Conservation (phyloP, 2,329 filamentous ascomycete genomes). For the Magnaporthiopsis incrustans region DNA sequence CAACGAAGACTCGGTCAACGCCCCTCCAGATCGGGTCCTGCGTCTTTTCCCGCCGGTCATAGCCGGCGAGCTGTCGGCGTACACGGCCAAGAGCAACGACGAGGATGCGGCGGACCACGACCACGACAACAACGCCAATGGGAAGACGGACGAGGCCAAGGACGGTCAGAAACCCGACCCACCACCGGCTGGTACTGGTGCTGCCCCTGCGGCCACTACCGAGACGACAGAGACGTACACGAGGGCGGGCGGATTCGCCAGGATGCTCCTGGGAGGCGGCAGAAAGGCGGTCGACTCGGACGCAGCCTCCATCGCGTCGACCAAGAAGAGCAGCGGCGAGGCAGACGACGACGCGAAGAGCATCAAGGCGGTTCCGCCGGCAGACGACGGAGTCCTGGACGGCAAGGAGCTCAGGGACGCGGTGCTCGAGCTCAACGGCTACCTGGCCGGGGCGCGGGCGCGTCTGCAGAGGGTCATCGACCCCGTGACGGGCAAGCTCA, state of each 20-base stretch:
- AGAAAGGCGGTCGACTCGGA: constrained; percentile 38
- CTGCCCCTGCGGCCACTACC: constrained; percentile 19
- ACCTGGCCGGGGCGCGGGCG: constrained; percentile 76
- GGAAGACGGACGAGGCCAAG: constrained; percentile 20
- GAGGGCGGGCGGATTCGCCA: constrained; percentile 37
- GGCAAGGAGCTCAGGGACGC: constrained; percentile 80
- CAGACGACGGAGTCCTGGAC: constrained; percentile 48
- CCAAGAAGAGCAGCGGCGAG: constrained; percentile 41
- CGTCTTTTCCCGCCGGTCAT: constrained; percentile 76
- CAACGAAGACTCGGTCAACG: constrained; percentile 72
- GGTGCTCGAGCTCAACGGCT: constrained; percentile 75
- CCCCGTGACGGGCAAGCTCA: constrained; percentile 54
- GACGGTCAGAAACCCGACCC: constrained; percentile 21
- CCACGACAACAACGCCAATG: background rate
- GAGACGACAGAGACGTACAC: constrained; percentile 20
- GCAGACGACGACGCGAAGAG: constrained; percentile 45
- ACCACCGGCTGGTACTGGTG: constrained; percentile 20
- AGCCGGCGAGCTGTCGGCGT: constrained; percentile 66
- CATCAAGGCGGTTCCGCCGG: constrained; percentile 34
- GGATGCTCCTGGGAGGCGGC: constrained; percentile 39
- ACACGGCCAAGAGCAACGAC: background rate
- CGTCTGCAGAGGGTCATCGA: constrained; percentile 55
- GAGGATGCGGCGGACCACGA: constrained; percentile 1
- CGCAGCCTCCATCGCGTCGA: constrained; percentile 53
- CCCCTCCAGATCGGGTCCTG: constrained; percentile 83